Conservation (phyloP, 345 rosid species). For the Balakata baccata region DNA sequence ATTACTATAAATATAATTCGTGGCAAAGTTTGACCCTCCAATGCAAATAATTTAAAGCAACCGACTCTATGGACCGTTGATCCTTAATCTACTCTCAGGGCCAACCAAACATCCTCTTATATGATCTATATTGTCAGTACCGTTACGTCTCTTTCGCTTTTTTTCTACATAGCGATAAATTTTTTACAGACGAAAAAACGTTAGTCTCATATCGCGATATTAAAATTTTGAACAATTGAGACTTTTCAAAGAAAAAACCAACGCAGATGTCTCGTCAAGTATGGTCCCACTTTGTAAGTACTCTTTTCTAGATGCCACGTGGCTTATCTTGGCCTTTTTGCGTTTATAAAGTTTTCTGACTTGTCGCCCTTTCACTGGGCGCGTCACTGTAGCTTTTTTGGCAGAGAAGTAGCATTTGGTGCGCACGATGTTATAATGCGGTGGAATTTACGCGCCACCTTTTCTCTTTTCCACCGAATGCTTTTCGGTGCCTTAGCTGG, state of each 20-base stretch:
- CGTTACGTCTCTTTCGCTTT: constrained; percentile 2
- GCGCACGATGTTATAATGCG: background rate
- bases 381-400: background rate
- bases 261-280: constrained; percentile 9
- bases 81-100: background rate
- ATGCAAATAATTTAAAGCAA: background rate
- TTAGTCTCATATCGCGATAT: background rate
- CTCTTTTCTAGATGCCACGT: constrained; percentile 10
- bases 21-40: background rate
- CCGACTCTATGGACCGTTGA: background rate
- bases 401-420: background rate
- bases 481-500: background rate
- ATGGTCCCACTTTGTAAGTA: background rate
- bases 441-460: background rate
- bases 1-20: background rate
- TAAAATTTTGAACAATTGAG: rapidly evolving
- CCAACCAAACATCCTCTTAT: background rate
- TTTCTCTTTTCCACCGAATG: background rate
- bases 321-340: background rate
- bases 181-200: too few species aligned
- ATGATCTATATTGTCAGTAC: constrained; percentile 5
- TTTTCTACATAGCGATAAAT: background rate
- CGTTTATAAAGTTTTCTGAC: background rate
- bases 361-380: background rate
- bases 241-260: background rate